Conservation (phyloP, 1,284 basidiomycete species). For the Sporisorium graminicola region DNA sequence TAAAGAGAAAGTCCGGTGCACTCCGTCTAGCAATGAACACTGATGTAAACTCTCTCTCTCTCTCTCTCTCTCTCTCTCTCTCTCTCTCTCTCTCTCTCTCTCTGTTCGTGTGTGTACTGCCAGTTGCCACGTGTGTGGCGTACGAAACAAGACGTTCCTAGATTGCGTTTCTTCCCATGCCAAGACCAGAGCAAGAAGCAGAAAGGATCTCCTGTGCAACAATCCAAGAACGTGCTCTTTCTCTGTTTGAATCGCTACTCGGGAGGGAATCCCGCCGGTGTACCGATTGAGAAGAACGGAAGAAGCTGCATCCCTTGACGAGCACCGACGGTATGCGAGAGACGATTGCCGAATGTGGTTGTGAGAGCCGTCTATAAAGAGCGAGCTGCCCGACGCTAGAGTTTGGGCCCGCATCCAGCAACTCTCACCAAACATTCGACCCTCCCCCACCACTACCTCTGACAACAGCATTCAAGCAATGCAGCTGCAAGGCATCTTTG, state of each 20-base stretch:
- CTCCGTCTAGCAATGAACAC: neutral
- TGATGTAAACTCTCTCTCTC: no score
- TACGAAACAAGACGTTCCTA: constrained; percentile 7
- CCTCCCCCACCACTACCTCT: neutral
- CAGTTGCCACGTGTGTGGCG: constrained; percentile 3
- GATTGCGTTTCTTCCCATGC: neutral
- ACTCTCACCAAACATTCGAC: neutral
- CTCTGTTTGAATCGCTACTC: neutral
- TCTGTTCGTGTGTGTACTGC: no score
- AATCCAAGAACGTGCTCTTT: constrained; percentile 14
- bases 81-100: no score
- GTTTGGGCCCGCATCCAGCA: neutral
- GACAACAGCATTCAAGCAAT: constrained; percentile 7
- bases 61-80: no score
- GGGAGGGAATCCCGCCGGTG: neutral
- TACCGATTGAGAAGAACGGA: neutral
- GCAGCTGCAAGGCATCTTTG: constrained; percentile 40
- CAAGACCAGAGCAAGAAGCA: neutral
- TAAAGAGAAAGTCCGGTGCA: neutral
- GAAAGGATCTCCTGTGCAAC: neutral
- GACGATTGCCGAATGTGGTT: neutral
- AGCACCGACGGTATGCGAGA: neutral
- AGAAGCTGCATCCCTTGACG: neutral
- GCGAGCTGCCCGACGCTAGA: neutral
- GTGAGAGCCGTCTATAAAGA: neutral